These are phyloP conservation scores for Salix arbutifolia DNA, from an alignment of 345 rosid species.

Conservation along the genomic window DNA sequence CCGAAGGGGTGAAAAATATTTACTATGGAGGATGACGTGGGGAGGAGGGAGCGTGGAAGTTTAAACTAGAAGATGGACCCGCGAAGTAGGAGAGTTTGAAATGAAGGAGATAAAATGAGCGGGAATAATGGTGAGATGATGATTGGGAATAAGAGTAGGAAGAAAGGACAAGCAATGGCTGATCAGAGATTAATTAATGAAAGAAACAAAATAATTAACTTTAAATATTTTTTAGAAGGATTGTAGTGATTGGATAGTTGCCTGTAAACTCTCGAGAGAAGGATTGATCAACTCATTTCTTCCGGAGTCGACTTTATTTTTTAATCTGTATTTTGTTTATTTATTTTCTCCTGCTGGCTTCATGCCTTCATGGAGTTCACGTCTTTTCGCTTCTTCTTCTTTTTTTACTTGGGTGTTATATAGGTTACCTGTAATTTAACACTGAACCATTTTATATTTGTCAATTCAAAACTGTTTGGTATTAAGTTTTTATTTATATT, in stretches of 20 bases:
- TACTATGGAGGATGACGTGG: slow-evolving; percentile 31
- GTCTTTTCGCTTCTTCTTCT: not conserved
- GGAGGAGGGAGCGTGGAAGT: slow-evolving; percentile 3
- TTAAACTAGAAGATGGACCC: slow-evolving; percentile 25
- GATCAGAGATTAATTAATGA: not conserved
- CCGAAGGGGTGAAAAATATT: not conserved
- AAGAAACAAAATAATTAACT: not conserved
- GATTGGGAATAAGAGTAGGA: not conserved
- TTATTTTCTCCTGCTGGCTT: not conserved
- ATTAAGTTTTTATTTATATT: too few species aligned
- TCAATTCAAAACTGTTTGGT: too few species aligned
- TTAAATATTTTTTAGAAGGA: not conserved
- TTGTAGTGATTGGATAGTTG: not conserved
- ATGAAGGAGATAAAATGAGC: slow-evolving; percentile 38
- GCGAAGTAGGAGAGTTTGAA: slow-evolving; percentile 31
- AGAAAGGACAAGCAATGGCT: not conserved
- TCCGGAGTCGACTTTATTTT: too few species aligned
- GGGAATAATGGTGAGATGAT: slow-evolving; percentile 42
- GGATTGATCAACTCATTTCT: not conserved
- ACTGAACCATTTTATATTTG: too few species aligned
- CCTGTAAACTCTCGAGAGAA: too few species aligned
- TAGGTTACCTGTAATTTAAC: not conserved
- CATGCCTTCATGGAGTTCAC: not conserved
- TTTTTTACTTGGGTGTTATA: not conserved
- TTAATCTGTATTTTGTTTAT: not conserved